Evolutionary conservation across 805 yeast genomes (phyloP), one percentile per base, ranked within the genome.

Genomic region (Schizosaccharomyces pombe): DNA sequence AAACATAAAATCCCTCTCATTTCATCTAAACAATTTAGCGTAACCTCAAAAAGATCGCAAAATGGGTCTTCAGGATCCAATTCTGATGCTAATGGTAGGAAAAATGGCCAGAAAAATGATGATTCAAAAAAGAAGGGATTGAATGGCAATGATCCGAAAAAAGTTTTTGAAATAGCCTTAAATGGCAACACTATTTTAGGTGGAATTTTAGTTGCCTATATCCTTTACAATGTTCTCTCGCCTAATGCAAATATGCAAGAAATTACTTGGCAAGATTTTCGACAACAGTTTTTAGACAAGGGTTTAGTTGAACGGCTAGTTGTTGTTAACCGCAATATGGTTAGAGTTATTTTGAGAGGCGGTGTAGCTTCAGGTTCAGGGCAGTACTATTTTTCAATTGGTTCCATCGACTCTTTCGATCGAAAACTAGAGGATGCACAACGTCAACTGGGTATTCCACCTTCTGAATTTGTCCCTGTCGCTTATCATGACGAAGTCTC

Each of bases 251-350:
- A 52, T 34, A 19, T 28, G 24, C 54, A 37, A 14, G 54, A 52
- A 37, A 52, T 89, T 57, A 79, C 95, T 1, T 91, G 86, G 81
- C 97, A 91, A 69, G 94, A 89, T 63, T 89, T 91, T 69, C 75
- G 85, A 47, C 71, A 79, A 4, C 72, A 79, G 52, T 80, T 79
- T 62, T 71, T 91, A 57, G 83, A 81, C 58, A 82, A 79, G 61
- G 86, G 86, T 4, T 72, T 77, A 47, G 99, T 91, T 12, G 73
- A 78, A 52, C 77, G 75, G 58, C 70, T 91, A 54, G 67, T 78
- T 19, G 87, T 91, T 5, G 78, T 85, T 31, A 89, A 91, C 69
- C 81, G 82, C 61, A 70, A 76, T 11, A 73, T 74, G 52, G 98
- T 85, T 5, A 75, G 80, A 55, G 82, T 89, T 2, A 78, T 76